Evolutionary conservation across 164 flowering plant genomes (phyloP).

Genomic region (Houttuynia cordata): DNA sequence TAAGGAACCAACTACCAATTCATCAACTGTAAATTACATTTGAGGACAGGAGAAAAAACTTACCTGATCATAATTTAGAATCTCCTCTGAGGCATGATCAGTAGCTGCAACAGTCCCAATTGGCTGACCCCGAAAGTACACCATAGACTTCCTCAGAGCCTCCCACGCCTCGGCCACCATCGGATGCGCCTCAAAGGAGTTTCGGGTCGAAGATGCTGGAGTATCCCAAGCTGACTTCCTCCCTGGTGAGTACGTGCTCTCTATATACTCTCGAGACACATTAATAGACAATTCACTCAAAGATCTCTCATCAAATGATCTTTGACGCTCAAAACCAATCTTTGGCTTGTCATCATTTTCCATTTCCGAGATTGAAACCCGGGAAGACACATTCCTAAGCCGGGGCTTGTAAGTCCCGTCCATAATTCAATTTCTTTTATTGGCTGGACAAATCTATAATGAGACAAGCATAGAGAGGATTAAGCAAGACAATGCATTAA

Average conservation of each 20-base stretch:
- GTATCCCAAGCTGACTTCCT: constrained; percentile 4
- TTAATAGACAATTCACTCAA: constrained; percentile 15
- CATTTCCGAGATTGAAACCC: constrained; percentile 13
- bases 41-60: background rate
- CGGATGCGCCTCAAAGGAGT: constrained; percentile 32
- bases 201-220: constrained; percentile 14
- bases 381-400: constrained; percentile 14
- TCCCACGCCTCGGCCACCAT: constrained; percentile 40
- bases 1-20: background rate
- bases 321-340: constrained; percentile 17
- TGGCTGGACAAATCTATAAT: background rate
- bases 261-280: constrained; percentile 7
- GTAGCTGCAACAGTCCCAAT: constrained; percentile 27
- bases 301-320: constrained; percentile 25
- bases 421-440: background rate
- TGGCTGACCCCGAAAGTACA: constrained; percentile 26
- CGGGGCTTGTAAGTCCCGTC: constrained; percentile 8
- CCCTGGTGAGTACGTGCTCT: constrained; percentile 11
- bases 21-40: background rate
- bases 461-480: background rate
- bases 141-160: constrained; percentile 24
- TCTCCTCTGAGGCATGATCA: constrained; percentile 20
- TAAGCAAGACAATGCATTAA: background rate
- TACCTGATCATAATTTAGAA: constrained; percentile 30
- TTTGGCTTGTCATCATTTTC: constrained; percentile 21